Evolutionary conservation across 345 rosid genomes (phyloP).

Genomic region (Sisymbrium irio): DNA sequence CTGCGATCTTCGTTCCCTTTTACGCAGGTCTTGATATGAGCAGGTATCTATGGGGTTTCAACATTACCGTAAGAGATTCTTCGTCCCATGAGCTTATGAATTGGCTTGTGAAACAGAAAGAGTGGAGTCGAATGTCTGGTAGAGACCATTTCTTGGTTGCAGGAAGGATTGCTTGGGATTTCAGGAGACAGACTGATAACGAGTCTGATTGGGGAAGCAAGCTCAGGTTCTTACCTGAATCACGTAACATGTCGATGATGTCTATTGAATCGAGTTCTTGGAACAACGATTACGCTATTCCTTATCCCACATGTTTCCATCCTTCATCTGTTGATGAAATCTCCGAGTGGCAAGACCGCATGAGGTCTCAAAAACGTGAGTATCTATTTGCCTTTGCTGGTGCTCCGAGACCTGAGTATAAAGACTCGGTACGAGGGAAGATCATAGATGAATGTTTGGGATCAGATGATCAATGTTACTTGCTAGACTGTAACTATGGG

Average conservation of each 20-base stretch:
- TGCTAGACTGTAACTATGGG: conserved; percentile 55
- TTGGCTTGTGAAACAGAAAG: conserved; percentile 48
- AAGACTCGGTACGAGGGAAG: conserved; percentile 53
- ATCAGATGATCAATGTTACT: conserved; percentile 42
- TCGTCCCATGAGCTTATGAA: conserved; percentile 43
- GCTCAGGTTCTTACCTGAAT: conserved; percentile 59
- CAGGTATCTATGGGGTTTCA: conserved; percentile 52
- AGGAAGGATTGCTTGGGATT: conserved; percentile 78
- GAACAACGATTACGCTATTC: conserved; percentile 65
- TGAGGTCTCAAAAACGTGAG: conserved; percentile 41
- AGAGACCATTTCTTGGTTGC: conserved; percentile 66
- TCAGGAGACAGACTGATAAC: conserved; percentile 55
- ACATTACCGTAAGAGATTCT: conserved; percentile 46
- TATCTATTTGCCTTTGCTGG: conserved; percentile 61
- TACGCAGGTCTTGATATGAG: conserved; percentile 71
- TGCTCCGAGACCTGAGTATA: conserved; percentile 56
- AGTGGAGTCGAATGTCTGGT: conserved; percentile 58
- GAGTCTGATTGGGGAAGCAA: conserved; percentile 70
- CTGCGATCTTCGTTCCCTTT: conserved; percentile 59
- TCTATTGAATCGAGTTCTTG: conserved; percentile 61
- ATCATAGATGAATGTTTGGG: conserved; percentile 60
- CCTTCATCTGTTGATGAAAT: conserved; percentile 42
- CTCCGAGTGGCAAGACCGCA: conserved; percentile 49
- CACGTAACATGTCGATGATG: conserved; percentile 61
- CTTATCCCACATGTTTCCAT: conserved; percentile 67